A percentile compares a stretch with the other conserved stretches of the same genome.
Conservation (phyloP, 352 stramenopile genomes). For the Globisporangium cystogenes region DNA sequence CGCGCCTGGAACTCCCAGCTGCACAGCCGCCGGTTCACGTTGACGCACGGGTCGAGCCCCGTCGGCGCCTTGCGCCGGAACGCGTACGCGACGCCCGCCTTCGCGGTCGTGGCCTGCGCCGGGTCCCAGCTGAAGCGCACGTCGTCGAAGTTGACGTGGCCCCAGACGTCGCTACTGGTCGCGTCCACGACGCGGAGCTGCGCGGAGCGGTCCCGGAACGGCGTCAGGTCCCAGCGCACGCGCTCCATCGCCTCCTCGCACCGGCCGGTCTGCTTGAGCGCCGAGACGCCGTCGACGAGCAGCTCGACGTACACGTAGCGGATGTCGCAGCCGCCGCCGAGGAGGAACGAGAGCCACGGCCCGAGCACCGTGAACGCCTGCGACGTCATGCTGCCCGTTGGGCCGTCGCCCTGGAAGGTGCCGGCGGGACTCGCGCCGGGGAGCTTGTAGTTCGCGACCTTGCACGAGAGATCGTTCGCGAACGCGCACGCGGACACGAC, state of each 20-base stretch:
- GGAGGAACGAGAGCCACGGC: constrained; percentile 88
- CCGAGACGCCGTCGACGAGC: constrained; percentile 89
- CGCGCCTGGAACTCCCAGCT: constrained; percentile 88
- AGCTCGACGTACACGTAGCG: constrained; percentile 91
- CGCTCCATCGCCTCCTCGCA: constrained; percentile 90
- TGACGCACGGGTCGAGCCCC: constrained; percentile 45
- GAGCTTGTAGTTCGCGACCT: constrained; percentile 65
- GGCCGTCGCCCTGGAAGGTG: constrained; percentile 85
- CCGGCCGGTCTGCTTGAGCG: constrained; percentile 80
- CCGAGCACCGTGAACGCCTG: constrained; percentile 92
- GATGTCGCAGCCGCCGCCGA: constrained; percentile 94
- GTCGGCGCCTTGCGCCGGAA: constrained; percentile 65
- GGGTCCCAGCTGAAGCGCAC: constrained; percentile 92
- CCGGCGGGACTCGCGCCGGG: constrained; percentile 65
- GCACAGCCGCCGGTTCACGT: constrained; percentile 64
- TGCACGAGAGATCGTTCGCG: constrained; percentile 59
- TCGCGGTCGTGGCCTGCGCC: constrained; percentile 47
- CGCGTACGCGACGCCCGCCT: constrained; percentile 74
- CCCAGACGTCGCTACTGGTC: constrained; percentile 81
- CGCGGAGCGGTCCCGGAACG: constrained; percentile 74
- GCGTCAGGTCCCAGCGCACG: constrained; percentile 86
- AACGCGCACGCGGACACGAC: constrained; percentile 54
- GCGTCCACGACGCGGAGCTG: constrained; percentile 94
- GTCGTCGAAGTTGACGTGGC: constrained; percentile 97
- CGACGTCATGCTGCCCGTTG: constrained; percentile 91